Base-by-base conservation (phyloP, 257 asterid species). In the Ehretia macrophylla region DNA sequence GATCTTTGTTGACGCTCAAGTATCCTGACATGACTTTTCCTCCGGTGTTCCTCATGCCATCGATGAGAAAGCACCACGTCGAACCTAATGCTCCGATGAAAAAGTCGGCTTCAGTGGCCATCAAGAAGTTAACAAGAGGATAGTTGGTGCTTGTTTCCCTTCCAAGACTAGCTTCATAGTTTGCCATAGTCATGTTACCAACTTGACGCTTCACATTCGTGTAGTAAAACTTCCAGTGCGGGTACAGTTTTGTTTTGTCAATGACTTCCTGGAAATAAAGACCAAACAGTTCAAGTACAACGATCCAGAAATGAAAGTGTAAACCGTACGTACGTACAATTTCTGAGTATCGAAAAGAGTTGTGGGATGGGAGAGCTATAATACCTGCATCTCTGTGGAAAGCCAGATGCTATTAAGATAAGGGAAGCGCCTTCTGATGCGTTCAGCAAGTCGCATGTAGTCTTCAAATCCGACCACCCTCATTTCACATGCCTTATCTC, bases 381-480 rank as follows among this genome's bases (percentile, higher is more conserved):
- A 16, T 49, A 90, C 98, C 98, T 89, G 96, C 97, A 93, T 93
- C 79, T 93, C 97, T 50, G 99, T 89, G 53, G 99, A 93, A 57
- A 93, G 94, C 99, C 99, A 93, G 59, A 85, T 76, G 59, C 55
- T 73, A 45, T 81, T 79, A 17, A 93, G 83, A 67, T 86, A 73
- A 46, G 95, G 97, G 80, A 93, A 93, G 37, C 69, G 75, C 35
- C 59, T 75, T 72, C 87, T 60, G 69, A 89, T 74, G 61, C 87
- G 81, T 42, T 71, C 77, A 0, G 96, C 97, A 2, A 93, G 81
- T 22, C 56, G 74, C 90, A 89, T 85, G 80, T 89, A 93, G 19
- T 89, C 90, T 44, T 76, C 80, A 23, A 86, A 89, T 50, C 87
- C 99, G 0, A 85, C 89, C 58, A 89, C 96, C 73, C 83, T 74